Conservation (phyloP, 1,139 yeast species). For the Pichia sp. region DNA sequence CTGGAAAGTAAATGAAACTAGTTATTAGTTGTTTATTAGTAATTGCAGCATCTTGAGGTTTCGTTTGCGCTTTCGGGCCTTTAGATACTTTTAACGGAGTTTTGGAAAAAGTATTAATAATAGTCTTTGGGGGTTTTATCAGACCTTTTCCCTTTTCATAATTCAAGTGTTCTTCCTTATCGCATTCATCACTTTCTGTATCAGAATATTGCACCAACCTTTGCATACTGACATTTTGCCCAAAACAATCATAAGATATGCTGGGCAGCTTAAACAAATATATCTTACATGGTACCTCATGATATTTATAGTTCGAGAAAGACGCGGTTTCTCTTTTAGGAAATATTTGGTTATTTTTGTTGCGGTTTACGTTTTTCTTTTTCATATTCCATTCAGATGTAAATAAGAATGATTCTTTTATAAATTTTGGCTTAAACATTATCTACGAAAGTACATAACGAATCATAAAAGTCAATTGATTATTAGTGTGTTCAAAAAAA, state of each 20-base stretch:
- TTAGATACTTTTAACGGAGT: conserved; percentile 1
- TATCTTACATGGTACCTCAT: too few relatives aligned
- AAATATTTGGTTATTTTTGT: not conserved
- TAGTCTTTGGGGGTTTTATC: not conserved
- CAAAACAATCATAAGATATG: too few relatives aligned
- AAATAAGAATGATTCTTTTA: too few relatives aligned
- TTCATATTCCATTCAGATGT: too few relatives aligned
- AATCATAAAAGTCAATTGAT: too few relatives aligned
- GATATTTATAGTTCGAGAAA: too few relatives aligned
- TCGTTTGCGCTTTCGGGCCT: not conserved
- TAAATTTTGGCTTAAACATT: too few relatives aligned
- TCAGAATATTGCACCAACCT: not conserved
- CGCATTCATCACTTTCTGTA: not conserved
- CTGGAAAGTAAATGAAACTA: not conserved
- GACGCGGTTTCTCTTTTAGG: not conserved
- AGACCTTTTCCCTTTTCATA: not conserved
- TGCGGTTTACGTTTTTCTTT: not conserved
- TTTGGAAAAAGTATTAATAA: conserved; percentile 12
- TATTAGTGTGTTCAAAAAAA: too few relatives aligned
- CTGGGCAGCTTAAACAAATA: too few relatives aligned
- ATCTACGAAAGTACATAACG: too few relatives aligned
- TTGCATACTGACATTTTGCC: not conserved
- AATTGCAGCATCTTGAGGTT: not conserved
- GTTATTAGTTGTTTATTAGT: not conserved
- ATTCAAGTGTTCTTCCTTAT: not conserved